phyloP scores from a whole-genome alignment of 2,329 filamentous ascomycete genomes.

The Fusarium heterosporum region DNA sequence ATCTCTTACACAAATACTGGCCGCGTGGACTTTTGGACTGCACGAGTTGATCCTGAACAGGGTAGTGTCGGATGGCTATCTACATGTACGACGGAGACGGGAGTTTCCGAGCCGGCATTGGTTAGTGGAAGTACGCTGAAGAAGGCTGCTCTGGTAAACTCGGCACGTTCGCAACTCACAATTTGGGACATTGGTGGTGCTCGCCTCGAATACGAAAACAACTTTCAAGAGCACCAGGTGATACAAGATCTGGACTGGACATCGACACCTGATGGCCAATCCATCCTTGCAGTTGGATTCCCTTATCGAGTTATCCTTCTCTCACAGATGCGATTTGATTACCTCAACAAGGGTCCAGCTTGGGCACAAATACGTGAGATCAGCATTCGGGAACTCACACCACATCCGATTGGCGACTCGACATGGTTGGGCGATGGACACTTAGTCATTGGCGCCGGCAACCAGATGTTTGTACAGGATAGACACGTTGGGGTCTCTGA shows the following conservation, averaged over 20 bases:
- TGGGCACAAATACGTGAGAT: conserved; percentile 90
- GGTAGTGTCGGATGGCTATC: conserved; percentile 80
- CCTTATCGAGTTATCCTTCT: conserved; percentile 85
- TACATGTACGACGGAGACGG: conserved; percentile 84
- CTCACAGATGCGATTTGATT: conserved; percentile 90
- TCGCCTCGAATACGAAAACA: conserved; percentile 83
- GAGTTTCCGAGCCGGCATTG: conserved; percentile 76
- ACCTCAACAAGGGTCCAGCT: conserved; percentile 86
- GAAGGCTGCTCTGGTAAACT: conserved; percentile 86
- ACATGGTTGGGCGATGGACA: conserved; percentile 90
- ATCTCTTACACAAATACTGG: conserved; percentile 85
- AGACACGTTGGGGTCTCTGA: conserved; percentile 76
- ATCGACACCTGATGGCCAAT: conserved; percentile 88
- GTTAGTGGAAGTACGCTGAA: conserved; percentile 88
- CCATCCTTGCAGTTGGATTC: conserved; percentile 92
- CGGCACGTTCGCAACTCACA: conserved; percentile 77
- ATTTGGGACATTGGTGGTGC: conserved; percentile 91
- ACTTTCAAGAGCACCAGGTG: conserved; percentile 76
- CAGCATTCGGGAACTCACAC: conserved; percentile 81
- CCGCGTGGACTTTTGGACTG: conserved; percentile 85
- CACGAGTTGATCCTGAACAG: conserved; percentile 72
- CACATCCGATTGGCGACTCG: conserved; percentile 91
- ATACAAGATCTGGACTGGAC: conserved; percentile 95
- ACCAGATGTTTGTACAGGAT: conserved; percentile 88
- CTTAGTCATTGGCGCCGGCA: conserved; percentile 88